Percentiles rank a stretch among this genome's conserved stretches.
phyloP scores from a whole-genome alignment of 768 basidiomycete genomes.

The Lactarius quietus region DNA sequence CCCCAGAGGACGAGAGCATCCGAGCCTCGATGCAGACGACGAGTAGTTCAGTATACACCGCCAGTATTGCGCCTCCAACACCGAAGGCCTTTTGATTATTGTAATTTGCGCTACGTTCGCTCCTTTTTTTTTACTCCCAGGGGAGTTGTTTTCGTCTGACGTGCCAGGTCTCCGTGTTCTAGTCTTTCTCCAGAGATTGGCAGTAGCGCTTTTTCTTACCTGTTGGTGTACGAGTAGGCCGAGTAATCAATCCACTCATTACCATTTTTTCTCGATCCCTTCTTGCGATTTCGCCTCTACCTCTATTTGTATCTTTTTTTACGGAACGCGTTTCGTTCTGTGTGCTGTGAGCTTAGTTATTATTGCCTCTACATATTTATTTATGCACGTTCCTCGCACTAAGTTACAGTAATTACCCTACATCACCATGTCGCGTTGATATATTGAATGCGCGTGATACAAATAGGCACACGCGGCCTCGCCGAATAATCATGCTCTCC shows the following conservation, averaged over 20 bases:
- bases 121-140: not conserved
- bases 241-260: not conserved
- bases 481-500: not conserved
- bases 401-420: not conserved
- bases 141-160: conserved; percentile 1
- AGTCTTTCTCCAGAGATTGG: conserved; percentile 1
- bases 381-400: conserved; percentile 9
- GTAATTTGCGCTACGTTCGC: not conserved
- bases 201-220: not conserved
- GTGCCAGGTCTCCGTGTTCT: not conserved
- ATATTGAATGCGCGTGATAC: not conserved
- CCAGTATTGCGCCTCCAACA: not conserved
- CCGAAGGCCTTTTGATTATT: conserved; percentile 24
- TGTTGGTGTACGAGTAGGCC: conserved; percentile 10
- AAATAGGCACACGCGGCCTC: not conserved
- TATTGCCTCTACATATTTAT: conserved; percentile 16
- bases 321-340: conserved; percentile 9
- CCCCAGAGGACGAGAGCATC: not conserved
- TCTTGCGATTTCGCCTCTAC: conserved; percentile 18
- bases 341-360: conserved; percentile 14
- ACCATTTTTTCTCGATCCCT: not conserved
- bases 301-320: conserved; percentile 13
- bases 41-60: conserved; percentile 5
- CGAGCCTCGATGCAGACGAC: conserved; percentile 14
- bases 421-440: not conserved